Conservation (phyloP, 441 rosid species). For the Rhodomyrtus psidioides region DNA sequence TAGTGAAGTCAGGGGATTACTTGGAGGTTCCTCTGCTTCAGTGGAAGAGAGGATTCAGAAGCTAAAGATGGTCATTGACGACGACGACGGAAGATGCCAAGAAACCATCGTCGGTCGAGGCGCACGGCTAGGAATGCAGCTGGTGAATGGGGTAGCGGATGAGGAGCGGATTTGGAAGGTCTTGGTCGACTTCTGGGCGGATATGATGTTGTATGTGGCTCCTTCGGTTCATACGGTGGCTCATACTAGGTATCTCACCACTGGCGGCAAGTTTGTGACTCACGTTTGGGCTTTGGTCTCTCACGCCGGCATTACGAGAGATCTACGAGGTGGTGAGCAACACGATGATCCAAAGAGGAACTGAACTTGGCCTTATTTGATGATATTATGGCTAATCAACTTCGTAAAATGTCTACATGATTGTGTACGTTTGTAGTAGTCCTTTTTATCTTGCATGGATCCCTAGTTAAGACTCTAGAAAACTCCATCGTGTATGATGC, state of each 20-base stretch:
- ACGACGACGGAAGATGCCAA: background rate
- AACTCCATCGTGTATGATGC: background rate
- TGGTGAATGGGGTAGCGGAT: background rate
- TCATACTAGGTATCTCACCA: background rate
- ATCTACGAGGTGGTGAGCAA: background rate
- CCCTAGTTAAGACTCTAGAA: background rate
- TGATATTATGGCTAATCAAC: background rate
- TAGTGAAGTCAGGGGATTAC: background rate
- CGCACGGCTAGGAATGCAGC: accelerated
- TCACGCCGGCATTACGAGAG: background rate
- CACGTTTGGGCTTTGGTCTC: background rate
- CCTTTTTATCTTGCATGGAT: background rate
- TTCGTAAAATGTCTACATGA: background rate
- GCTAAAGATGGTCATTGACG: background rate
- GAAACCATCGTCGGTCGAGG: background rate
- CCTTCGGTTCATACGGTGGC: too few species aligned
- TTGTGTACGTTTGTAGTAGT: background rate
- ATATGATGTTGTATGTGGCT: background rate
- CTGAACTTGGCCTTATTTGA: background rate
- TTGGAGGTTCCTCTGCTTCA: background rate
- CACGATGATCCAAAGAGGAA: background rate
- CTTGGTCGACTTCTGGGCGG: background rate
- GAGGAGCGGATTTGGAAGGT: background rate
- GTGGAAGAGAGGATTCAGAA: background rate
- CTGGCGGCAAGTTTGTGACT: background rate